Base-by-base conservation (phyloP, 495 filamentous ascomycete species). In the Oidiodendron maius region DNA sequence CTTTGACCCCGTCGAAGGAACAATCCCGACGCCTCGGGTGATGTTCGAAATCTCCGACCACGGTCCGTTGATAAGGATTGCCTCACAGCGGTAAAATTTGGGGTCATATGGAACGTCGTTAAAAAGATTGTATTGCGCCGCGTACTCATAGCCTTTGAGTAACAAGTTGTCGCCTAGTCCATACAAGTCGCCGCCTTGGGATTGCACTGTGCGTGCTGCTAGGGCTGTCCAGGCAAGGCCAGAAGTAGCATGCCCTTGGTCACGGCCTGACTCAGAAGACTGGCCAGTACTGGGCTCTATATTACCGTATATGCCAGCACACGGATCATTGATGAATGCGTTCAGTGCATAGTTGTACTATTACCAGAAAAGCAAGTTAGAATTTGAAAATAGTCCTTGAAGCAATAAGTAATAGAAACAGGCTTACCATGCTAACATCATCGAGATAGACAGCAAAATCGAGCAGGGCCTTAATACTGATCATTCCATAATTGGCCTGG, bases 181-280 rank as follows among this genome's bases (percentile, higher is more conserved):
- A 42, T 63, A 70, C 1, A 69, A 40, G 34, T 69, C 63, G 4
- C 22, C 38, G 4, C 67, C 66, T 45, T 68, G 66, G 3, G 55
- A 61, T 32, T 64, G 55, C n/a, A 59, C 50, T 6, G 57, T 50
- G 12, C 55, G 38, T 3, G 61, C 61, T 8, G 59, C 60, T 24
- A 52, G 48, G 4, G 61, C 58, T 38, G 56, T 46, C 62, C 65
- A 66, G 4, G 45, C 53, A 20, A 62, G 43, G 4, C 35, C 52
- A 3, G 51, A 42, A 13, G 26, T 15, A 12, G 53, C 45, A 40
- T 59, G 55, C 30, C 55, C 58, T 53, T 61, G 60, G 44, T 61
- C 60, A 3, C 60, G 35, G 1, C 61, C 60, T n/a, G 57, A 51
- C 39, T 62, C 60, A 1, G 52, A 30, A 18, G 36, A 26, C 41